Evolutionary conservation across 139 green algal genomes (phyloP).

Genomic region (Coelastrella sp.): DNA sequence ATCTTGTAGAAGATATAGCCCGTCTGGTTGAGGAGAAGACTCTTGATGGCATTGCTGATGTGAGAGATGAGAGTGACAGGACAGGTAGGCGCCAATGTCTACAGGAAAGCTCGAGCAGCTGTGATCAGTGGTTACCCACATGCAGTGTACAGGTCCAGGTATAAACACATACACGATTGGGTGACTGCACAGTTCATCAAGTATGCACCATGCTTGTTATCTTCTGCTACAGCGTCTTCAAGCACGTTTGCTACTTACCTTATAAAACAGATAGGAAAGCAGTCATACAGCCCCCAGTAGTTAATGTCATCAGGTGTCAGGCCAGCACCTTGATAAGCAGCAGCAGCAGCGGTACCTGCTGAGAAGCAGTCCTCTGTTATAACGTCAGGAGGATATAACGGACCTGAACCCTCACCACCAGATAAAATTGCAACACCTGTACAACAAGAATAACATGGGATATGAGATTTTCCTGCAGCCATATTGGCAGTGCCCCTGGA

Average conservation of each 20-base stretch:
- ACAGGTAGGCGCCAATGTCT: conserved; percentile 12
- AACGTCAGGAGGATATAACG: conserved; percentile 7
- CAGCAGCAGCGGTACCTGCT: conserved; percentile 23
- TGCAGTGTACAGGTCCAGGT: no score
- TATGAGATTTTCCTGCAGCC: no score
- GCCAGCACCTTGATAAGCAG: conserved; percentile 12
- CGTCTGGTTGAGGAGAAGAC: conserved; percentile 84
- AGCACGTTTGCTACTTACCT: no score
- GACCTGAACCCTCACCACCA: conserved; percentile 44
- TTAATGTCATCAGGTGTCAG: conserved; percentile 4
- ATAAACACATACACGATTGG: no score
- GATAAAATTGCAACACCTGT: conserved; percentile 28
- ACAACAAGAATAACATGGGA: not conserved
- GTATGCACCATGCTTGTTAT: no score
- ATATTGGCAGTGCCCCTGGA: no score
- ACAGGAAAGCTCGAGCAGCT: no score
- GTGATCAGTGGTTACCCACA: no score
- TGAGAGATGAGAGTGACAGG: conserved; percentile 96
- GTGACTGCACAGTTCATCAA: no score
- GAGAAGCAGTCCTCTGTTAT: conserved; percentile 46
- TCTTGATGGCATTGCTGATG: conserved; percentile 85
- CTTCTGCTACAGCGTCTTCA: no score
- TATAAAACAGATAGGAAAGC: conserved; percentile 47
- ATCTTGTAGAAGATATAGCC: conserved; percentile 87
- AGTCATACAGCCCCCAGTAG: conserved; percentile 49